Conservation (phyloP, 2,329 filamentous ascomycete species). For the Diplodia seriata region DNA sequence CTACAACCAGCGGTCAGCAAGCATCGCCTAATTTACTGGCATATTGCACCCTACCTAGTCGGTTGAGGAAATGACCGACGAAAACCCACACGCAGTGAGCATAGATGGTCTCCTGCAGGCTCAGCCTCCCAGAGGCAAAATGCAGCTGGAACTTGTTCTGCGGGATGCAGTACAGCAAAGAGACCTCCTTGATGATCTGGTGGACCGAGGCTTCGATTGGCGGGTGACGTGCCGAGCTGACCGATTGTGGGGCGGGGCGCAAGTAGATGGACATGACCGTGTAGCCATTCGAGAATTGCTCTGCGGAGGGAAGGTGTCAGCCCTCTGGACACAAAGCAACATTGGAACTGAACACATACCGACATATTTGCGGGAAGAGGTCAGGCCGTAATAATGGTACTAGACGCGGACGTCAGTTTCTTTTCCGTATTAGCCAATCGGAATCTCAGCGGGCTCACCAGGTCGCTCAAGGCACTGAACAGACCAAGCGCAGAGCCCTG, state of each 20-base stretch:
- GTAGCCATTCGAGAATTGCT: conserved; percentile 98
- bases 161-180: conserved; percentile 94
- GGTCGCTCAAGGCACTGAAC: conserved; percentile 92
- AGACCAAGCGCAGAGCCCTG: conserved; percentile 89
- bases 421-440: background rate
- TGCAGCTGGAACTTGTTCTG: conserved; percentile 94
- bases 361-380: conserved; percentile 95
- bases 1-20: background rate
- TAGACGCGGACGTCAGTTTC: conserved; percentile 13
- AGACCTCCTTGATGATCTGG: conserved; percentile 99
- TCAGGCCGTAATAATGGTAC: conserved; percentile 98
- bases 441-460: conserved; percentile 48
- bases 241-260: conserved; percentile 68
- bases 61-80: conserved; percentile 96
- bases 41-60: conserved; percentile 61
- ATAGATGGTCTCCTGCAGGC: conserved; percentile 95
- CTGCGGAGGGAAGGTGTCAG: conserved; percentile 43
- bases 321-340: background rate
- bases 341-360: conserved; percentile 36
- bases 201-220: conserved; percentile 94
- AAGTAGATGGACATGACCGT: conserved; percentile 97
- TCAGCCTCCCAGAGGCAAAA: conserved; percentile 85
- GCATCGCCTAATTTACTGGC: too few relatives aligned
- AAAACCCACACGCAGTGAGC: conserved; percentile 98
- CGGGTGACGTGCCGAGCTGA: conserved; percentile 67